Evolutionary conservation across 1,139 yeast species (phyloP).

Genomic region (Geotrichum reessii): DNA sequence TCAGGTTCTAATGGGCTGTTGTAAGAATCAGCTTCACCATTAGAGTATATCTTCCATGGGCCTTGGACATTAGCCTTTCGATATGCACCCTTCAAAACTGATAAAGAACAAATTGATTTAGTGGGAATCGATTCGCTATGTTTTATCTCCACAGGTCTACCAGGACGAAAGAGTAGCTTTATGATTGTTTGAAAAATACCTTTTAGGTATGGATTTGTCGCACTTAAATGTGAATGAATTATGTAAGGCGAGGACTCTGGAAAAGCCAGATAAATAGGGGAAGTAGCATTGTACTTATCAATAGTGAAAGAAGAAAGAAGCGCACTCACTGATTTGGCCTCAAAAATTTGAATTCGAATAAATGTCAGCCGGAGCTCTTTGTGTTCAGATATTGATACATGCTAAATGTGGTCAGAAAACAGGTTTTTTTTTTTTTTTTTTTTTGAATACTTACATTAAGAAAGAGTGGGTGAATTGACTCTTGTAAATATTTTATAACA

Average conservation of each 20-base stretch:
- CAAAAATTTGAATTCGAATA: slow-evolving; percentile 64
- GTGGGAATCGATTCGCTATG: slow-evolving; percentile 44
- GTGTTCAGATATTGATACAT: slow-evolving; percentile 1
- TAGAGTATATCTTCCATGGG: slow-evolving; percentile 30
- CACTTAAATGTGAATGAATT: slow-evolving; percentile 42
- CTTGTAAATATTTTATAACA: slow-evolving; percentile 47
- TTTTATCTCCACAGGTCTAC: slow-evolving; percentile 34
- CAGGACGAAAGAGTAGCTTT: slow-evolving; percentile 42
- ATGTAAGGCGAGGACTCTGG: slow-evolving; percentile 64
- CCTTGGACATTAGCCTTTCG: slow-evolving; percentile 29
- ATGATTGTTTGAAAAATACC: slow-evolving; percentile 58
- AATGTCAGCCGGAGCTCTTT: slow-evolving; percentile 42
- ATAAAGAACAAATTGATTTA: slow-evolving; percentile 50
- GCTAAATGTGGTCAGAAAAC: slow-evolving; percentile 28
- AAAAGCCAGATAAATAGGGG: slow-evolving; percentile 56
- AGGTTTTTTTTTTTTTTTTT: too few relatives aligned
- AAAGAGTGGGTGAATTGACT: slow-evolving; percentile 38
- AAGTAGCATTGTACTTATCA: slow-evolving; percentile 46
- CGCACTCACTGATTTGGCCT: slow-evolving; percentile 32
- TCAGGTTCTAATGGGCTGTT: slow-evolving; percentile 9
- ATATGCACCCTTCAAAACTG: slow-evolving; percentile 54
- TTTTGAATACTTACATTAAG: slow-evolving; percentile 13
- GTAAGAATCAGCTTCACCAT: slow-evolving; percentile 25
- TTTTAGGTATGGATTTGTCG: slow-evolving; percentile 41
- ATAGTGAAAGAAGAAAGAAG: slow-evolving; percentile 13